Base-by-base conservation (phyloP, 176 grass and related monocot genomes). In the Lolium rigidum region DNA sequence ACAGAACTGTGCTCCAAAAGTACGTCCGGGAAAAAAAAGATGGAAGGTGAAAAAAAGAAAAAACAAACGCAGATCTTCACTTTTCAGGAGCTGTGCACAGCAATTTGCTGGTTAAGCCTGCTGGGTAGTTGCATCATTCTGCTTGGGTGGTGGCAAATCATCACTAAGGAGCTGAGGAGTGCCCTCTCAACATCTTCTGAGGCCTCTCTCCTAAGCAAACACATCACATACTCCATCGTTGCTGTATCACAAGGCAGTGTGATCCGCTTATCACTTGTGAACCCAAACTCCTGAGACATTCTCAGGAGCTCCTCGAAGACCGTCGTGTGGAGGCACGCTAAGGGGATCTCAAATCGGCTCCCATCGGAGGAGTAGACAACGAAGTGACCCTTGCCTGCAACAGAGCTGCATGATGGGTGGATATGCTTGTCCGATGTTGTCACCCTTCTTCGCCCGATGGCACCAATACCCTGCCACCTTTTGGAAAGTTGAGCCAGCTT, bases 171-270 rank as follows among this genome's bases (percentile, higher is more conserved):
- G 56, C 73, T 86, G 39, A 92, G 74, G 82, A 93, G 86, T 14
- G 80, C 86, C 51, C 58, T 89, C 89, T 93, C 90, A 13, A 92
- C 76, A n/a, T 93, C 93, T 43, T 84, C 47, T 0, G 93, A 93
- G 56, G 87, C 55, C 66, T 78, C 83, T 88, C 90, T 89, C 57
- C 74, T 62, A 0, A 95, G 60, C 81, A 89, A 86, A 18, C 82
- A 86, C 73, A 95, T 59, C 11, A 70, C 91, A 54, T 95, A 89
- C 84, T 95, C 91, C 86, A 95, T 85, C 76, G 86, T 77, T 13
- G 69, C 81, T n/a, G 80, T 24, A 55, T 95, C 91, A 16, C 91
- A 93, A 0, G 91, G 87, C 37, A 93, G 72, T 20, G 82, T 92
- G 76, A 96, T 96, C 11, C 85, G 88, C 18, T 74, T 78, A 6